Percentiles rank a stretch among this genome's conserved stretches.
Evolutionary conservation across 805 yeast genomes (phyloP).

Genomic region (Clavispora santaluciae): DNA sequence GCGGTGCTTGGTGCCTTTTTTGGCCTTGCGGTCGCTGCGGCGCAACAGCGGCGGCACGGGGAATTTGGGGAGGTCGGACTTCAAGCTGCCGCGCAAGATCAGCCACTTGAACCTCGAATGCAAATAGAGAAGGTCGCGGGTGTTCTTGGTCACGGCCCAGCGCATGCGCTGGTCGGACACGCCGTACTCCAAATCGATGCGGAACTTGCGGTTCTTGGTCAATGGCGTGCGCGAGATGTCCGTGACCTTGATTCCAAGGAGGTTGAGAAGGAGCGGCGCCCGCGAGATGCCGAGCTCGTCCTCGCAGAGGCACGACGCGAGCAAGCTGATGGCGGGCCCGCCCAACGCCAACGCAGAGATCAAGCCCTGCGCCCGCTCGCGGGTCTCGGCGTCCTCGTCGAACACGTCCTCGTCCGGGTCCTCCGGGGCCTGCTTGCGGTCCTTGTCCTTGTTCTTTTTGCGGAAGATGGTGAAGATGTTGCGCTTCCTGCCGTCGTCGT

Average conservation of each 20-base stretch:
- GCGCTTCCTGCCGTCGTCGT: conserved; percentile 13
- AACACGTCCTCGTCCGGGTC: conserved; percentile 14
- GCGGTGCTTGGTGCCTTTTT: conserved; percentile 1
- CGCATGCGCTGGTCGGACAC: conserved; percentile 70
- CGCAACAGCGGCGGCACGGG: conserved; percentile 36
- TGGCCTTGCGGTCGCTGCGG: conserved; percentile 5
- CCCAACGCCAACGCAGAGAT: conserved; percentile 52
- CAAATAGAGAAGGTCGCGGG: conserved; percentile 65
- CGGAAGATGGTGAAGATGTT: conserved; percentile 23
- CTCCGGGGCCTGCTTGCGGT: conserved; percentile 14
- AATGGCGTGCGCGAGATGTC: conserved; percentile 40
- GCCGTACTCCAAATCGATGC: conserved; percentile 85
- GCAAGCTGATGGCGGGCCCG: conserved; percentile 66
- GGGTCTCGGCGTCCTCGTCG: conserved; percentile 23
- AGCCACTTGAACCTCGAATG: conserved; percentile 62
- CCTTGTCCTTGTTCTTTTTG: conserved; percentile 21
- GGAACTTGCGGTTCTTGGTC: conserved; percentile 44
- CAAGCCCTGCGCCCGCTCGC: conserved; percentile 33
- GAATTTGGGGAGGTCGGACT: conserved; percentile 41
- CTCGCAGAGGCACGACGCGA: conserved; percentile 67
- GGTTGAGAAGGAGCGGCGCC: conserved; percentile 75
- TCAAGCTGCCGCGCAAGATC: conserved; percentile 15
- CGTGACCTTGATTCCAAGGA: conserved; percentile 61
- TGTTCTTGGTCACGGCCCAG: conserved; percentile 75
- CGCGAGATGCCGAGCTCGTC: conserved; percentile 75